Base-by-base conservation (phyloP, 1,139 yeast genomes). In the Protomyces gravidus region DNA sequence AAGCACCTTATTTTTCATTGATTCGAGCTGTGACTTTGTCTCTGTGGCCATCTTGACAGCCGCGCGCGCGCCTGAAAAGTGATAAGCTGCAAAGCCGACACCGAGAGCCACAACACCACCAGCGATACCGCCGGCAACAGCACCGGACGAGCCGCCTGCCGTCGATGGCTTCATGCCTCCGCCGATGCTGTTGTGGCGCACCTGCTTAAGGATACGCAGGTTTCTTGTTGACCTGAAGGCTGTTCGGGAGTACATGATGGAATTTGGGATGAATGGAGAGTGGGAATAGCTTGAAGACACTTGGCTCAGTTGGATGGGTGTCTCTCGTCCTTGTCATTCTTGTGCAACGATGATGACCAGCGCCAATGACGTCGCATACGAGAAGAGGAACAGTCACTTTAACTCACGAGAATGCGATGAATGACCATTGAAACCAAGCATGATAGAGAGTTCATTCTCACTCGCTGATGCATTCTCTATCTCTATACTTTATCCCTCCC, bases 51-150 rank as follows among this genome's bases (percentile, higher is more conserved):
- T 52, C 32, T 45, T 45, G 39, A 61, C 62, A 17, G 61, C 55
- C 25, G 50, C 55, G 13, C 61, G 45, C n/a, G 60, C 53, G 21
- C 52, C 62, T 13, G 59, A 56, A 48, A 56, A 55, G 59, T 55
- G 59, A 53, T 55, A 55, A 42, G 26, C 47, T 17, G 52, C 58
- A 13, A 27, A 55, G 11, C 59, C 59, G 15, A 55, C 45, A 40
- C 53, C 53, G 36, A 55, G 28, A 11, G 53, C 59, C 2, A 42
- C 59, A 17, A 48, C 30, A 19, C 53, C 59, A n/a, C 59, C 59
- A 26, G 59, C 61, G 25, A 60, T 46, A n/a, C 59, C 59, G 5
- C 51, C 48, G 9, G 62, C 55, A 27, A 49, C 53, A 23, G 55
- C 59, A 45, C 59, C 51, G 25, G 49, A 33, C 19, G 39, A 45